These are phyloP conservation scores for Tolypocladium ophioglossoides DNA, from an alignment of 2,329 filamentous ascomycete genomes.

Conservation along the genomic window DNA sequence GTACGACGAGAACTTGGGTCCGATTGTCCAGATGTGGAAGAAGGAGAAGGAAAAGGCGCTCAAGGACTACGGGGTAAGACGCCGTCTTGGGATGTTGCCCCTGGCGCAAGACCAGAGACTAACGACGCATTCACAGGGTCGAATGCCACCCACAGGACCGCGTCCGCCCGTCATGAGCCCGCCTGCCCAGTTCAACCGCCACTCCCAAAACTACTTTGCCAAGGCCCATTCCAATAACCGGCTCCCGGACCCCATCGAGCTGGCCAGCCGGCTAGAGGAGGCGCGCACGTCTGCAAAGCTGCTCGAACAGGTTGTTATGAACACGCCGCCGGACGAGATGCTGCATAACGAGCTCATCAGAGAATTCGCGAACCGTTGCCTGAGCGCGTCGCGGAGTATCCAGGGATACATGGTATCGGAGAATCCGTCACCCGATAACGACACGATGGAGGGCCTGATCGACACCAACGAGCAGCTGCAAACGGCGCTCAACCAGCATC, in stretches of 20 bases:
- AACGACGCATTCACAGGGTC: slow-evolving; percentile 9
- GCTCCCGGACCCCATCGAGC: slow-evolving; percentile 61
- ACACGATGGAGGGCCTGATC: slow-evolving; percentile 87
- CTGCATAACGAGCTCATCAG: slow-evolving; percentile 78
- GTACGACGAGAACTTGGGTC: slow-evolving; percentile 61
- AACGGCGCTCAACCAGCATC: slow-evolving; percentile 71
- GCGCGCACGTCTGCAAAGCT: slow-evolving; percentile 84
- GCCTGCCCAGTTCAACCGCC: slow-evolving; percentile 16
- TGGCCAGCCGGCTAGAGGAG: slow-evolving; percentile 78
- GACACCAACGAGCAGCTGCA: slow-evolving; percentile 90
- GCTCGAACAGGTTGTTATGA: slow-evolving; percentile 83
- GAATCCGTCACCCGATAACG: slow-evolving; percentile 75
- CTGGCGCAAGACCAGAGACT: slow-evolving; percentile 1
- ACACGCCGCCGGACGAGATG: slow-evolving; percentile 67
- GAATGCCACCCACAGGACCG: slow-evolving; percentile 8
- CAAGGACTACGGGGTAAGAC: slow-evolving; percentile 38
- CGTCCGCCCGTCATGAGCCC: slow-evolving; percentile 6
- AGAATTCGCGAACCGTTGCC: slow-evolving; percentile 84
- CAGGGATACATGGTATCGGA: slow-evolving; percentile 76
- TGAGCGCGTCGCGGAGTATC: slow-evolving; percentile 67
- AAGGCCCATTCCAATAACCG: slow-evolving; percentile 35
- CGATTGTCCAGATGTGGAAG: slow-evolving; percentile 77
- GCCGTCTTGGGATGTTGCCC: neutral
- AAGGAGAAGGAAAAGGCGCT: slow-evolving; percentile 66
- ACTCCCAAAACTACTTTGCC: slow-evolving; percentile 48